Base-by-base conservation (phyloP, 1,139 yeast genomes). In the Yamadazyma atmosphaerica region DNA sequence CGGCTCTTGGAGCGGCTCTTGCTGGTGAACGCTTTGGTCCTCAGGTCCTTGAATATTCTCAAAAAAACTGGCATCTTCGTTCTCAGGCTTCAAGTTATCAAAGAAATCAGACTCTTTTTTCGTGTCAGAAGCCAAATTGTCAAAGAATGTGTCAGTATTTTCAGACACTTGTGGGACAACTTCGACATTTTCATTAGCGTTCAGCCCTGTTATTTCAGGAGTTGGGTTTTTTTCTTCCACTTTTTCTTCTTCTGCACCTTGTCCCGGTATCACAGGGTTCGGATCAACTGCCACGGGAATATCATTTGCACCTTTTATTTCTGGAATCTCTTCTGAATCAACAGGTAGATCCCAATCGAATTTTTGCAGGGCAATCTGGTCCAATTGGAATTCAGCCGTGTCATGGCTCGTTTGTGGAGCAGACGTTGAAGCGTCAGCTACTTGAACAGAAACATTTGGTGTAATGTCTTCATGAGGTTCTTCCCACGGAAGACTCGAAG, bases 21-120 rank as follows among this genome's bases (percentile, higher is more conserved):
- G 29, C 21, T 30, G 32, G 19, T 29, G 19, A 12, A 29, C n/a
- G n/a, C n/a, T n/a, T n/a, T n/a, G n/a, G n/a, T n/a, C n/a, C 12
- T 18, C 14, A 12, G 14, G 8, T 12, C 10, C 10, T 11, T 28
- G 9, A 8, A 26, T 17, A n/a, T 32, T 19, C n/a, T 30, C n/a
- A 35, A 37, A 33, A 18, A 33, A 33, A n/a, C 15, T 25, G 12
- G 10, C 36, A 8, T 19, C 34, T 22, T 34, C 35, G 10, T 37
- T 28, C 9, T 32, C 18, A 3, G 12, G 32, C 19, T 36, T 23
- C n/a, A 23, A 23, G 5, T 23, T 6, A 12, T 5, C 12, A n/a
- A 23, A 23, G 11, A 23, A 23, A 11, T 23, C 26, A 11, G 22
- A 9, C 9, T 23, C 26, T 23, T 6, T 9, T 23, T 28, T 7